Base-by-base conservation (phyloP, 345 rosid species). In the Gossypium bickii region DNA sequence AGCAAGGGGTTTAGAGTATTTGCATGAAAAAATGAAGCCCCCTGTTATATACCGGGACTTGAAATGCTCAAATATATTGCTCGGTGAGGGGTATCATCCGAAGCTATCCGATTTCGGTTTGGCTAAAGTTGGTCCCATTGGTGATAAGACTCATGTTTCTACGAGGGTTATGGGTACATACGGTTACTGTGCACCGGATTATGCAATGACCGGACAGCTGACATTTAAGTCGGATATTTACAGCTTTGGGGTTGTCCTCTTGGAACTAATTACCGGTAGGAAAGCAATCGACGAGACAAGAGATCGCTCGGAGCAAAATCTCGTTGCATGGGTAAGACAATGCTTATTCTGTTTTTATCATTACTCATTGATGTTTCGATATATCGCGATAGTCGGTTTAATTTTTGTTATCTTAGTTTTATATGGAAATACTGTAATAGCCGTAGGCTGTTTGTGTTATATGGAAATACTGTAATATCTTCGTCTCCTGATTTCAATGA, bases 151-250 rank as follows among this genome's bases (percentile, higher is more conserved):
- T 3, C 98, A 92, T 69, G 97, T 94, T 75, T 94, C 97, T 4
- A 92, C 98, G 0, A 87, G 97, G 79, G 98, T 94, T 72, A 94
- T 94, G 98, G 98, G 98, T 65, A 94, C 98, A 11, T 90, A 90
- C 18, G 98, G 98, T 45, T 94, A 94, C 76, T 94, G 98, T 82
- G 97, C 98, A 9, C 98, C 97, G 0, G 97, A 94, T 51, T 94
- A 94, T 63, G 98, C 98, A 53, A 92, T 92, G 98, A 94, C 97
- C 0, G 98, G 98, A 17, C 97, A 92, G 75, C 83, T 94, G 75
- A 92, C 96, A 4, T 86, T 90, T 69, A 94, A 94, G 79, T 94
- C 98, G 7, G 98, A 94, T 83, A 83, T 92, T 53, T 94, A 92
- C 77, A 92, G 98, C 80, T 94, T 94, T 53, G 98, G 98, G 20